These are phyloP conservation scores for Penicillium sp. DNA, from an alignment of 2,329 filamentous ascomycete genomes.

Conservation along the genomic window DNA sequence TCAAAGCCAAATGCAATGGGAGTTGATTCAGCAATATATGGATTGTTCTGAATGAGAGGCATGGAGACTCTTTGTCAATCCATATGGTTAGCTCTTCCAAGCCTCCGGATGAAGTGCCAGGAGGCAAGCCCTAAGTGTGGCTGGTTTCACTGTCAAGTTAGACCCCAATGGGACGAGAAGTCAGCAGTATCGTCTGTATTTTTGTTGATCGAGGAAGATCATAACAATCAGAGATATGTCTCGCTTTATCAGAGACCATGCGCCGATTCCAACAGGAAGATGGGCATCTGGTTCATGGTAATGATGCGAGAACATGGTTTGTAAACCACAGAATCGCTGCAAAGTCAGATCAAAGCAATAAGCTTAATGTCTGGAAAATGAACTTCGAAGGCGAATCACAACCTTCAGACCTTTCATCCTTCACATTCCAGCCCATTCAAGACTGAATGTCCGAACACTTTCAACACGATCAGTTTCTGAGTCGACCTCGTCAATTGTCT, in stretches of 20 bases:
- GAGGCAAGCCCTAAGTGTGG: neutral
- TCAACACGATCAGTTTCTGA: slow-evolving; percentile 34
- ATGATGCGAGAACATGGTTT: neutral
- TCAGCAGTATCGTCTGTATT: neutral
- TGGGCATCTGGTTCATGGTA: neutral
- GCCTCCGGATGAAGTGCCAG: neutral
- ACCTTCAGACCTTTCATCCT: neutral
- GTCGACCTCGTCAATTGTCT: slow-evolving; percentile 34
- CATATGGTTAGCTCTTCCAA: neutral
- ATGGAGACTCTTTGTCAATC: neutral
- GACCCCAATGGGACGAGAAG: neutral
- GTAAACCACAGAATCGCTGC: neutral
- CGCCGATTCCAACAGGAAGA: neutral
- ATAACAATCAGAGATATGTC: neutral
- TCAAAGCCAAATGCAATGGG: neutral
- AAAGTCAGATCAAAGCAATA: neutral
- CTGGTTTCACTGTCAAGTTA: neutral
- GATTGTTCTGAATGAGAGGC: neutral
- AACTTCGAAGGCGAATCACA: neutral
- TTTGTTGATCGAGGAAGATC: neutral
- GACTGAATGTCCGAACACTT: slow-evolving; percentile 69
- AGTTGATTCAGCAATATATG: neutral
- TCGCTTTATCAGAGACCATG: neutral
- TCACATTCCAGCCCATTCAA: slow-evolving; percentile 95
- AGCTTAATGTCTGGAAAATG: neutral